These are phyloP conservation scores for Arabidopsis thaliana DNA, from an alignment of 345 rosid genomes.

Conservation along the genomic window DNA sequence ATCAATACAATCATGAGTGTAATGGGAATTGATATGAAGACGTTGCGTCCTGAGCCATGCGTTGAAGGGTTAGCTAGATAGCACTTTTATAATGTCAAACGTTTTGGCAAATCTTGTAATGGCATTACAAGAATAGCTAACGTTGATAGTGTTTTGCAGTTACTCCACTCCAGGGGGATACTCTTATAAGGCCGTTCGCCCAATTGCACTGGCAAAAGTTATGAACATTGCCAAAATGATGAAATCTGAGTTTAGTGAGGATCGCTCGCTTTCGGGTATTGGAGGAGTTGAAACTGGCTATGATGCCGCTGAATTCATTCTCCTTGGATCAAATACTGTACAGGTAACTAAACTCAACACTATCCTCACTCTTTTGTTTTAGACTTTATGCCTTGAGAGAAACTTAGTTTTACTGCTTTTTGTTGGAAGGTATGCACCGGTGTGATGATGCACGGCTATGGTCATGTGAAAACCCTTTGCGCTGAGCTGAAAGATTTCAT, in stretches of 20 bases:
- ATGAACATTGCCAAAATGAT: conserved; percentile 95
- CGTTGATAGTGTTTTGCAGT: conserved; percentile 49
- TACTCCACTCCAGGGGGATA: conserved; percentile 99
- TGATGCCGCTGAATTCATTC: conserved; percentile 96
- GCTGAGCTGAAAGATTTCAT: conserved; percentile 85
- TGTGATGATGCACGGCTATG: conserved; percentile 97
- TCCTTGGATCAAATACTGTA: conserved; percentile 90
- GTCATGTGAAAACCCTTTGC: conserved; percentile 83
- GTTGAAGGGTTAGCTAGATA: conserved; percentile 82
- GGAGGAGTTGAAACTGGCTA: conserved; percentile 96
- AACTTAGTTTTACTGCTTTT: background rate
- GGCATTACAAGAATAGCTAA: conserved; percentile 11
- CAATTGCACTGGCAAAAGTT: conserved; percentile 89
- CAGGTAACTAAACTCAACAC: conserved; percentile 59
- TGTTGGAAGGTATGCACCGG: conserved; percentile 88
- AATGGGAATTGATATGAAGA: conserved; percentile 88
- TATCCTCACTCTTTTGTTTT: background rate
- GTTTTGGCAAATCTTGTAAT: conserved; percentile 5
- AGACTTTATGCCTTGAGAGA: conserved; percentile 10
- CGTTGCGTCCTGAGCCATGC: conserved; percentile 92
- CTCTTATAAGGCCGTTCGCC: conserved; percentile 93
- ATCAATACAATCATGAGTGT: conserved; percentile 97
- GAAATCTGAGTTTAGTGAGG: conserved; percentile 64
- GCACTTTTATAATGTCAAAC: conserved; percentile 32
- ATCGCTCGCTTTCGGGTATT: conserved; percentile 83